Evolutionary conservation across 768 basidiomycete genomes (phyloP).

Genomic region (Mycena sanguinolenta): DNA sequence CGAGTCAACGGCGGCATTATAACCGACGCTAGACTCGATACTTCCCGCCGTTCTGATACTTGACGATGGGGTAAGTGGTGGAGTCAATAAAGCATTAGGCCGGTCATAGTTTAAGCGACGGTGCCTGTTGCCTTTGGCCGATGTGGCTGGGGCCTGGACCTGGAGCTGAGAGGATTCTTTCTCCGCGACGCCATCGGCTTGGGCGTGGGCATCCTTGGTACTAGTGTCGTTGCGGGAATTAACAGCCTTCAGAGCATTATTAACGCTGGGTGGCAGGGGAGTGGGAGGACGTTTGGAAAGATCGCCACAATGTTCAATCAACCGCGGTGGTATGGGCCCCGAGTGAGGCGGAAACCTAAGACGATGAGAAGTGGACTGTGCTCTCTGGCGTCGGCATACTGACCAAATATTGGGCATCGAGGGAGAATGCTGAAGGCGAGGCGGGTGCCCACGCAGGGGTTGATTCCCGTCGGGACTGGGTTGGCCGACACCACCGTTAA

Average conservation of each 20-base stretch:
- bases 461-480: conserved; percentile 39
- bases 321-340: conserved; percentile 54
- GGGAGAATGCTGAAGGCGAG: conserved; percentile 72
- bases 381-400: conserved; percentile 29
- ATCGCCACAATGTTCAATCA: conserved; percentile 44
- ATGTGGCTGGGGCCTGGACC: background rate
- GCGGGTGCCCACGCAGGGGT: conserved; percentile 49
- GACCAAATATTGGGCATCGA: conserved; percentile 81
- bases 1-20: conserved; percentile 42
- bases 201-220: conserved; percentile 5
- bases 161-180: conserved; percentile 2
- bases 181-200: conserved; percentile 8
- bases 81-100: conserved; percentile 64
- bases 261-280: conserved; percentile 43
- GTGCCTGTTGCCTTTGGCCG: conserved; percentile 47
- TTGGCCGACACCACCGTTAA: conserved; percentile 6
- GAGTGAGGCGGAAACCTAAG: conserved; percentile 64
- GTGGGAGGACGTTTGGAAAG: conserved; percentile 50
- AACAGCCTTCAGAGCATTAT: conserved; percentile 21
- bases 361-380: conserved; percentile 5
- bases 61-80: conserved; percentile 80
- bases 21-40: conserved; percentile 45
- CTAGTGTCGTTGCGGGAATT: background rate
- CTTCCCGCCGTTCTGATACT: conserved; percentile 57
- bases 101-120: conserved; percentile 53